Evolutionary conservation across 2,329 filamentous ascomycete genomes (phyloP).

Genomic region (Penicillium janthinellum): DNA sequence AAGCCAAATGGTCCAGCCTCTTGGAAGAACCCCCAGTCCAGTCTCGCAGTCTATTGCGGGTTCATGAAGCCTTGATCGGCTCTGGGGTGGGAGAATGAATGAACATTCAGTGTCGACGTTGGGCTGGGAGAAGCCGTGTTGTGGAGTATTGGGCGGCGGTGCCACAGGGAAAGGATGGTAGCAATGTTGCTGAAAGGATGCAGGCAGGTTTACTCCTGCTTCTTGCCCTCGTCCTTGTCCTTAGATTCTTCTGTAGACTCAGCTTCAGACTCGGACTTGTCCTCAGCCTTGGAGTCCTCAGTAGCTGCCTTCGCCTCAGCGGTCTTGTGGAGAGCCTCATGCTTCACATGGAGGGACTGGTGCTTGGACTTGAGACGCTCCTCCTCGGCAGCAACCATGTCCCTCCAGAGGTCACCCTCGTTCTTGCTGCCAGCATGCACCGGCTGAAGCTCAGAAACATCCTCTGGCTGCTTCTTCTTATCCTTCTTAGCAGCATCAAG

Average conservation of each 20-base stretch:
- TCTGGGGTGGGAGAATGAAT: not conserved
- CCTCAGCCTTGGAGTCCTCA: slow-evolving; percentile 22
- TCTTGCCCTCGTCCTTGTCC: slow-evolving; percentile 20
- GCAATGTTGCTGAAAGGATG: not conserved
- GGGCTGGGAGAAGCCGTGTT: not conserved
- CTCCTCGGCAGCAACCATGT: slow-evolving; percentile 54
- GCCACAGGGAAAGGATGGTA: not conserved
- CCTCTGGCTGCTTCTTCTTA: slow-evolving; percentile 71
- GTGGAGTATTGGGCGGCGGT: not conserved
- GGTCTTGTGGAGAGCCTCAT: slow-evolving; percentile 20
- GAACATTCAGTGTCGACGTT: not conserved
- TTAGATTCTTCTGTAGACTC: slow-evolving; percentile 13
- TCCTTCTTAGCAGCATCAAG: slow-evolving; percentile 65
- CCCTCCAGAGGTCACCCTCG: slow-evolving; percentile 88
- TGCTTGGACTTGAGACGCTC: slow-evolving; percentile 47
- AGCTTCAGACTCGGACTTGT: slow-evolving; percentile 14
- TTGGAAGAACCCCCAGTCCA: slow-evolving; percentile 9
- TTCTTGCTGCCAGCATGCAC: slow-evolving; percentile 69
- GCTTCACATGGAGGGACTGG: slow-evolving; percentile 37
- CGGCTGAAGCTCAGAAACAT: slow-evolving; percentile 81
- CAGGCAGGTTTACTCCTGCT: slow-evolving; percentile 11
- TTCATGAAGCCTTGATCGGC: not conserved
- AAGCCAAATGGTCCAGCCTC: slow-evolving; percentile 14
- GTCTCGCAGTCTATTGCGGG: slow-evolving; percentile 3
- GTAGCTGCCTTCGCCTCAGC: slow-evolving; percentile 20